Percentiles rank a stretch among this genome's conserved stretches.
These are phyloP conservation scores for Phaeosphaeriaceae sp. DNA, from an alignment of 2,329 filamentous ascomycete genomes.

Conservation along the genomic window DNA sequence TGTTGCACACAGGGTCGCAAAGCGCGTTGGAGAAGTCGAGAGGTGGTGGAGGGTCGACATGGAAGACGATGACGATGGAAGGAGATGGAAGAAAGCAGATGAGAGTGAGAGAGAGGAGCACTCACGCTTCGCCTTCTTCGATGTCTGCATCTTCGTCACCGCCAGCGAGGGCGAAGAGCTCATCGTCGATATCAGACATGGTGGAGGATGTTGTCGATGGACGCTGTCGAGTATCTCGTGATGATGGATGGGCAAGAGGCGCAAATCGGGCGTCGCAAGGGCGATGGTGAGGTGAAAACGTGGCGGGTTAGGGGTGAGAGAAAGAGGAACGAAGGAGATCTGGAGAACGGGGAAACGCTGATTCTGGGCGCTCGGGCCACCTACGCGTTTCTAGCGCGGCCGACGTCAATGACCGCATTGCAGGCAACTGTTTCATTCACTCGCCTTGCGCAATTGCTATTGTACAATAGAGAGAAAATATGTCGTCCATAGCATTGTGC, in stretches of 20 bases:
- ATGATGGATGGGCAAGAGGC: constrained; percentile 3
- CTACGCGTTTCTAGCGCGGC: constrained; percentile 21
- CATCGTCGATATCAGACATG: constrained; percentile 87
- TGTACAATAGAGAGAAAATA: not conserved
- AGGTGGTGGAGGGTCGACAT: constrained; percentile 11
- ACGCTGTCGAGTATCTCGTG: constrained; percentile 5
- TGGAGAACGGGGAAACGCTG: constrained; percentile 29
- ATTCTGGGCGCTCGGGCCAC: constrained; percentile 21
- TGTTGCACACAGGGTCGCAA: constrained; percentile 15
- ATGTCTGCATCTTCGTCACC: constrained; percentile 67
- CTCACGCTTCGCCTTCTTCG: constrained; percentile 86
- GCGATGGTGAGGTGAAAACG: constrained; percentile 14
- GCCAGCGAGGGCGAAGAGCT: constrained; percentile 90
- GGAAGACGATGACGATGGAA: constrained; percentile 5
- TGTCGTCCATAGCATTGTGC: constrained; percentile 12
- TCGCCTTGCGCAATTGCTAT: constrained; percentile 4
- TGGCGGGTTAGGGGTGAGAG: constrained; percentile 21
- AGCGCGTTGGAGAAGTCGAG: constrained; percentile 14
- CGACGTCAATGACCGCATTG: constrained; percentile 8
- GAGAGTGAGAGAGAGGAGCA: constrained; percentile 15
- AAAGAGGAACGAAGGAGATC: constrained; percentile 21
- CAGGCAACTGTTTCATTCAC: constrained; percentile 8
- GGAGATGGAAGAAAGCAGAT: constrained; percentile 6
- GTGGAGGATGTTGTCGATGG: constrained; percentile 12
- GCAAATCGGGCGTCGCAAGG: constrained; percentile 11